Conservation (phyloP, 257 asterid genomes). For the Asclepias syriaca region DNA sequence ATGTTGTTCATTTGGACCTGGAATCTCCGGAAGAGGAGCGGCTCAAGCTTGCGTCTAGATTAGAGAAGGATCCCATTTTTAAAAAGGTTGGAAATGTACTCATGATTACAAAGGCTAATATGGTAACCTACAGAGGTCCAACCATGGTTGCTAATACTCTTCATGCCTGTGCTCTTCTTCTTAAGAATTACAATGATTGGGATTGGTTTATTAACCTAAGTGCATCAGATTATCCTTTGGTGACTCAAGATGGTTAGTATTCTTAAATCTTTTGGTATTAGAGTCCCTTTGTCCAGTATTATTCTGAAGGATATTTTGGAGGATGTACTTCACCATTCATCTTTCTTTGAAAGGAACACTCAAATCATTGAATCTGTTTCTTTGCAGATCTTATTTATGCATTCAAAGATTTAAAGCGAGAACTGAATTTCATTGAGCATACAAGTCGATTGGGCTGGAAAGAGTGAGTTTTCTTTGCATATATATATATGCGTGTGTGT, state of each 20-base stretch:
- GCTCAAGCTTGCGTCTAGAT: slow-evolving; percentile 50
- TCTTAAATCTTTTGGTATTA: not conserved
- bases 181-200: slow-evolving; percentile 73
- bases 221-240: slow-evolving; percentile 98
- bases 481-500: not conserved
- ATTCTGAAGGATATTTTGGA: not conserved
- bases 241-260: slow-evolving; percentile 87
- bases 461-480: slow-evolving; percentile 27
- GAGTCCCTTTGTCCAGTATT: not conserved
- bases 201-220: slow-evolving; percentile 98
- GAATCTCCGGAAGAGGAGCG: slow-evolving; percentile 82
- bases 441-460: slow-evolving; percentile 47
- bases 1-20: slow-evolving; percentile 80
- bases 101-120: slow-evolving; percentile 69
- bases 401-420: slow-evolving; percentile 32
- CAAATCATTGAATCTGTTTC: not conserved
- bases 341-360: not conserved
- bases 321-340: not conserved
- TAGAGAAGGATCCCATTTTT: slow-evolving; percentile 51
- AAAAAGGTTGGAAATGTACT: slow-evolving; percentile 59
- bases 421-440: slow-evolving; percentile 42
- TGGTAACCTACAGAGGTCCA: slow-evolving; percentile 94
- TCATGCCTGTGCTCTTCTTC: slow-evolving; percentile 88
- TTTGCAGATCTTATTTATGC: slow-evolving; percentile 37
- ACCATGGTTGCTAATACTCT: slow-evolving; percentile 96